A percentile compares a stretch with the other conserved stretches of the same genome.
Evolutionary conservation across 495 filamentous ascomycete species (phyloP).

Genomic region (Hamigera avellanea): DNA sequence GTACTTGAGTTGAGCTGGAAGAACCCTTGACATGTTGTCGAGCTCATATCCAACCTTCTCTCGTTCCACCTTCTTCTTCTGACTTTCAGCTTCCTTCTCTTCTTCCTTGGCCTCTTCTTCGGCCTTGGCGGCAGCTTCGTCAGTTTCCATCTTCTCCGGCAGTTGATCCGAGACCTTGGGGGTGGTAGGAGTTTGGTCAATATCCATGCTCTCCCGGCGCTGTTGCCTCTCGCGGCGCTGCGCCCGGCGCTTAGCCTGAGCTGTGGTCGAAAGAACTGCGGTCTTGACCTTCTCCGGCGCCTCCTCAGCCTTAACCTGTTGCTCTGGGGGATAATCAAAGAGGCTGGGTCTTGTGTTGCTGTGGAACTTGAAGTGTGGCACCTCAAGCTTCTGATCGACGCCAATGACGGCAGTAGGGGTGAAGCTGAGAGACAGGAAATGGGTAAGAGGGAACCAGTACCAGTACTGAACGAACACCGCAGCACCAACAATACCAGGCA

Average conservation of each 20-base stretch:
- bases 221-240: slow-evolving; percentile 62
- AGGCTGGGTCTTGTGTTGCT: slow-evolving; percentile 88
- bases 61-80: slow-evolving; percentile 83
- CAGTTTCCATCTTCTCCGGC: slow-evolving; percentile 82
- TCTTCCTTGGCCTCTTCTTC: slow-evolving; percentile 53
- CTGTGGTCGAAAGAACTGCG: slow-evolving; percentile 91
- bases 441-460: slow-evolving; percentile 99
- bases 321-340: slow-evolving; percentile 95
- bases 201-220: slow-evolving; percentile 73
- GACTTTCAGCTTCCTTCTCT: slow-evolving; percentile 47
- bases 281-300: slow-evolving; percentile 91
- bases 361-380: slow-evolving; percentile 93
- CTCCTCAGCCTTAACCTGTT: slow-evolving; percentile 88
- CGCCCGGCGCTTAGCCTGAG: slow-evolving; percentile 89
- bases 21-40: slow-evolving; percentile 91
- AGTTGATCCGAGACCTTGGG: slow-evolving; percentile 56
- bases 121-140: slow-evolving; percentile 52
- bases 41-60: slow-evolving; percentile 94
- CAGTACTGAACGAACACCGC: slow-evolving; percentile 98
- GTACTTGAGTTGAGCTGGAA: slow-evolving; percentile 89
- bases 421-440: slow-evolving; percentile 91
- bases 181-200: slow-evolving; percentile 65
- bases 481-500: slow-evolving; percentile 95
- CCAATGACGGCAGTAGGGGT: slow-evolving; percentile 90
- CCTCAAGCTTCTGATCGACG: slow-evolving; percentile 83